Conservation (phyloP, 2,329 filamentous ascomycete genomes). For the Aspergillus pseudoterreus region DNA sequence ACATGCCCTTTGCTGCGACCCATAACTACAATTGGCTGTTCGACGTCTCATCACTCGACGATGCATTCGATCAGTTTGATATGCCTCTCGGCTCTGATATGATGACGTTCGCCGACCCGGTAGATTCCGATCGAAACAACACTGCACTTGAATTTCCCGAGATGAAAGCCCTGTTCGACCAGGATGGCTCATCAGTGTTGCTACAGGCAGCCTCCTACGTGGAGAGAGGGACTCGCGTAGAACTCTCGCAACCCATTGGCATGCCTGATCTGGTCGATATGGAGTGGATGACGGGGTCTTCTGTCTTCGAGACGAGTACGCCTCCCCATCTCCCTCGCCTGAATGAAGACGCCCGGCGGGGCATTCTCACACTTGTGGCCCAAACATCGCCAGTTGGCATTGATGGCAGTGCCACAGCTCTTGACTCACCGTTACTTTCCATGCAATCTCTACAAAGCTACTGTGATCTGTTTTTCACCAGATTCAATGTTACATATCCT, state of each 20-base stretch:
- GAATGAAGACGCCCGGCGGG: constrained; percentile 31
- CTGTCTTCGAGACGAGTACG: constrained; percentile 7
- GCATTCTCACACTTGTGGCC: constrained; percentile 51
- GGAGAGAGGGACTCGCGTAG: constrained; percentile 8
- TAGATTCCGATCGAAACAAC: constrained; percentile 3
- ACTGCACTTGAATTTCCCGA: constrained; percentile 1
- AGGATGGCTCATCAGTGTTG: constrained; percentile 20
- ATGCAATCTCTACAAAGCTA: constrained; percentile 53
- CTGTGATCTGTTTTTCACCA: constrained; percentile 57
- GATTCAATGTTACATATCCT: constrained; percentile 60
- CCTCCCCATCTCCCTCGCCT: constrained; percentile 19
- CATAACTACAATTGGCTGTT: constrained; percentile 63
- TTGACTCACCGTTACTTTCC: constrained; percentile 51
- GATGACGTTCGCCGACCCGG: constrained; percentile 17
- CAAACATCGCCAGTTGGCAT: constrained; percentile 47
- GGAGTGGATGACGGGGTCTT: constrained; percentile 27
- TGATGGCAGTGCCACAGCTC: constrained; percentile 45
- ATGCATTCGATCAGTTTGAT: constrained; percentile 26
- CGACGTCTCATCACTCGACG: constrained; percentile 41
- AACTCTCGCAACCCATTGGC: background rate
- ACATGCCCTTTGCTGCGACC: constrained; percentile 62
- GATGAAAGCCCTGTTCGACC: background rate
- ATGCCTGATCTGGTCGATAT: constrained; percentile 15
- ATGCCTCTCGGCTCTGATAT: constrained; percentile 23
- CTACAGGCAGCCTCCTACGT: constrained; percentile 23